Conservation (phyloP, 768 basidiomycete genomes). For the Trametes coccinea region DNA sequence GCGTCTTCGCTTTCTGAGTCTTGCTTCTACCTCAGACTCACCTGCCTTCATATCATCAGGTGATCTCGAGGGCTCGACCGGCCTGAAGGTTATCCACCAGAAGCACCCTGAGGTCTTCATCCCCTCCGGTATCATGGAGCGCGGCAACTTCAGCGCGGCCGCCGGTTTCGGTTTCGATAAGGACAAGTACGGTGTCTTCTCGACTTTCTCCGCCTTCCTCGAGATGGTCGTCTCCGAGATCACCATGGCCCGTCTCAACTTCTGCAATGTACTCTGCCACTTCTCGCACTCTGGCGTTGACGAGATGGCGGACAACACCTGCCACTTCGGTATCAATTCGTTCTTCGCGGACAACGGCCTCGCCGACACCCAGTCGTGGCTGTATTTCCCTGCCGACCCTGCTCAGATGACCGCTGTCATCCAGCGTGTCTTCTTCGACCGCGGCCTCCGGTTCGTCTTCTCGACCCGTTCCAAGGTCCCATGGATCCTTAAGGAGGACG, state of each 20-base stretch:
- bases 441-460: slow-evolving; percentile 82
- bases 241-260: slow-evolving; percentile 90
- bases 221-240: slow-evolving; percentile 90
- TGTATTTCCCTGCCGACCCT: slow-evolving; percentile 89
- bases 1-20: slow-evolving; percentile 27
- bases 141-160: slow-evolving; percentile 35
- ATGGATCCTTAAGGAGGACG: slow-evolving; percentile 78
- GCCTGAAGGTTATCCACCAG: slow-evolving; percentile 84
- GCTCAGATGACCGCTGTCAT: slow-evolving; percentile 79
- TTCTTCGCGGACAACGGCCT: slow-evolving; percentile 90
- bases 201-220: slow-evolving; percentile 88
- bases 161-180: slow-evolving; percentile 79
- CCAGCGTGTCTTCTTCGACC: slow-evolving; percentile 78
- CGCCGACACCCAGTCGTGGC: slow-evolving; percentile 70
- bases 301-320: slow-evolving; percentile 65
- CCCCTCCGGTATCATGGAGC: slow-evolving; percentile 66
- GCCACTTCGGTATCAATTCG: slow-evolving; percentile 77
- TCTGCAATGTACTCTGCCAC: slow-evolving; percentile 85
- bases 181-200: slow-evolving; percentile 85
- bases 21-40: not conserved
- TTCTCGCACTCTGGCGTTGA: slow-evolving; percentile 89
- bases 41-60: slow-evolving; percentile 40
- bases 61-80: slow-evolving; percentile 88
- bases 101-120: slow-evolving; percentile 89
- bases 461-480: slow-evolving; percentile 90